Base-by-base conservation (phyloP, 306 rosid genomes). In the Trifolium fragiferum region DNA sequence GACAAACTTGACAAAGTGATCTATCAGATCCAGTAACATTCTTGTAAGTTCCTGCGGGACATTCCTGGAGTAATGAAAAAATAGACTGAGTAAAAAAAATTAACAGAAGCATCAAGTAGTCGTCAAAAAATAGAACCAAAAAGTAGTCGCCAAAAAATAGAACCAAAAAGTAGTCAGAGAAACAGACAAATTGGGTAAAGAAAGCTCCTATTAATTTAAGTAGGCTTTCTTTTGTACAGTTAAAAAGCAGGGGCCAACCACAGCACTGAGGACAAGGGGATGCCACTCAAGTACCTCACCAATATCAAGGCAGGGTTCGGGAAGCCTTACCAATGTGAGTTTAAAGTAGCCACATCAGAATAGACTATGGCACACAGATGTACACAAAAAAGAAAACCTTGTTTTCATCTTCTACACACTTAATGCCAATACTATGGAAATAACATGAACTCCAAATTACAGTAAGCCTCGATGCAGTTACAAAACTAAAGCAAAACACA, bases 31-130 rank as follows among this genome's bases (percentile, higher is more conserved):
- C 99, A 72, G 84, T 81, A 60, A 80, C 88, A 85, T 92, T 89
- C 90, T 92, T 95, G 76, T 84, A 95, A 66, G 99, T 95, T 70
- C 99, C 99, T 57, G 82, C 84, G 7, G 99, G 98, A 82, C 99
- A 92, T 90, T 85, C 97, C 99, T 95, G 88, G 72, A 80, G 70
- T 63, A 44, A 75, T 71, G 72, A 79, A 72, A 57, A 74, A 69
- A 53, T n/a, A 35, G 15, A 62, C 67, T 16, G 41, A 81, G 70
- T 68, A 21, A 72, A 69, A 76, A 19, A 69, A 25, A 30, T 21
- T 15, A 23, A 61, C 71, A 37, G 46, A 68, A 76, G 70, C 57
- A 86, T 47, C 37, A 35, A 70, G 76, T 41, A 72, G 66, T 30
- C 62, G 67, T n/a, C 71, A 78, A 23, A 78, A 74, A 47, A 74